Evolutionary conservation across 192 early-diverging fungal genomes (phyloP), one percentile per base, ranked within the genome.

Genomic region (Backusella luteola): DNA sequence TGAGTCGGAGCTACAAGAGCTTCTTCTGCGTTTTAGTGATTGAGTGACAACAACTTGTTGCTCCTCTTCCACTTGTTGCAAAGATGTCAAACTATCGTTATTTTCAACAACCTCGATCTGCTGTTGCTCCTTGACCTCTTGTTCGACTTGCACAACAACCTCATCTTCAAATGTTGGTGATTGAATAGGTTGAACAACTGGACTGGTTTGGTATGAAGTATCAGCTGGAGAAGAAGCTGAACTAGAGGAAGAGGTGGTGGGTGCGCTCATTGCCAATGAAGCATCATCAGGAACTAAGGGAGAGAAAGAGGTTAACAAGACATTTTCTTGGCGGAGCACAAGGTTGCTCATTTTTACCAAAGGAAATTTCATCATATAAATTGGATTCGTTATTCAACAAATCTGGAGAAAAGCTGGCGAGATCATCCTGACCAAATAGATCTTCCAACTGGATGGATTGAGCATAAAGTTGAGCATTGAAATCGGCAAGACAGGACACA

Each of bases 291-390:
- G 42, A 32, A 44, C 75, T 76, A 42, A 17, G 41, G 46, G 67
- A 38, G 67, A 67, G 29, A 75, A 35, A 34, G 8, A 12, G 9
- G 34, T 39, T 41, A 73, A 73, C 14, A 56, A 44, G 42, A 19
- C 42, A 44, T 44, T 17, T 44, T 44, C 42, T 44, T 44, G 42
- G 15, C 14, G 42, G 42, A 44, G 12, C 11, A 39, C 38, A 39
- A 12, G 38, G 38, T 39, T 39, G 38, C 38, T 39, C 38, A 39
- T 3, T 63, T 34, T 34, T 71, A 81, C 80, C 80, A 77, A 75
- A 83, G 34, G 82, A 75, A 38, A 83, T 38, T 74, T 83, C 82
- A 77, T 83, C 82, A 71, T 83, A 83, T 0, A 83, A 67, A 12
- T 35, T 49, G 21, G 69, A 23, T 32, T 56, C 44, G 32, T 67